Evolutionary conservation across 495 filamentous ascomycete species (phyloP).

Genomic region (Podospora pseudopauciseta): DNA sequence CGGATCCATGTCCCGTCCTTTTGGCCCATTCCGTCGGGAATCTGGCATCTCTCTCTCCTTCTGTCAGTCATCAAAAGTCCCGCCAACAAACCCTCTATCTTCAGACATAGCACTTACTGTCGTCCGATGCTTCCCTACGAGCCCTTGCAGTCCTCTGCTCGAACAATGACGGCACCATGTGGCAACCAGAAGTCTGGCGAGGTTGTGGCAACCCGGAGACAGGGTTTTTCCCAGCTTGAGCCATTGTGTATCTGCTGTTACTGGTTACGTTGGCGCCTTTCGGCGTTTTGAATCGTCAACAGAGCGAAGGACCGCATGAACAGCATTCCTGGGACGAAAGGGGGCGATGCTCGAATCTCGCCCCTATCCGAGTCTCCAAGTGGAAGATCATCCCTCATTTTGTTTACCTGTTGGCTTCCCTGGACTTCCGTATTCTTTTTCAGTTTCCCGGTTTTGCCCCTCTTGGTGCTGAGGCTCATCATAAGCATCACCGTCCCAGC

Average conservation of each 20-base stretch:
- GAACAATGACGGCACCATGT: not conserved
- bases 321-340: not conserved
- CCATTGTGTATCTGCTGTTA: not conserved
- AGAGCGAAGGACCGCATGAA: not conserved
- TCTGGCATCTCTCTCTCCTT: not conserved
- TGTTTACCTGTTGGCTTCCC: not conserved
- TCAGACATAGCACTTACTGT: not conserved
- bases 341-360: not conserved
- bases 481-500: not conserved
- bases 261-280: too few species aligned
- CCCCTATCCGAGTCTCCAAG: not conserved
- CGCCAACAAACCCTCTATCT: not conserved
- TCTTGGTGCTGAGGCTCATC: too few species aligned
- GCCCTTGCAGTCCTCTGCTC: not conserved
- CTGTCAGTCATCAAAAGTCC: not conserved
- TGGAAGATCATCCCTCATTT: not conserved
- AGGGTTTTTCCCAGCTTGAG: not conserved
- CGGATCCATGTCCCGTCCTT: too few species aligned
- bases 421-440: not conserved
- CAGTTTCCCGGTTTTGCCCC: not conserved
- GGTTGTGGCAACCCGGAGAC: not conserved
- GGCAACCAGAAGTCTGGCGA: not conserved
- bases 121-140: not conserved
- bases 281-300: too few species aligned
- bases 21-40: too few species aligned